A percentile compares a stretch with the other conserved stretches of the same genome.
phyloP scores from a whole-genome alignment of 148 eudicot genomes.

The Silene uniflora region DNA sequence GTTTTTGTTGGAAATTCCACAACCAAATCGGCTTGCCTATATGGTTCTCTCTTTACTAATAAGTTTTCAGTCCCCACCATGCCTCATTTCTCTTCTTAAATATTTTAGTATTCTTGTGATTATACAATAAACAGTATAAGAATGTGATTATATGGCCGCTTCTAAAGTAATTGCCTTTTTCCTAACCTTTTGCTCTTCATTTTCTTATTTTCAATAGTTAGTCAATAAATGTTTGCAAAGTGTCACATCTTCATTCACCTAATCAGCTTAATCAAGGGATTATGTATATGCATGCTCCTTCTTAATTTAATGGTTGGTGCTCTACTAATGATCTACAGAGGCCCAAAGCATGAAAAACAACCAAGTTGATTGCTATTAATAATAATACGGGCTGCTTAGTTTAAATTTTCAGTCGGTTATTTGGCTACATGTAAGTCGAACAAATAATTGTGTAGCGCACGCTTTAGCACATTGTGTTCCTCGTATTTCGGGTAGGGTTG shows the following conservation, averaged over 20 bases:
- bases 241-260: slow-evolving; percentile 30
- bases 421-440: too few species aligned
- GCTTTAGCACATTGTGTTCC: too few species aligned
- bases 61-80: slow-evolving; percentile 30
- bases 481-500: too few species aligned
- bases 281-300: slow-evolving; percentile 5
- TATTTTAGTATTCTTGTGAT: background rate
- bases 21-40: slow-evolving; percentile 51
- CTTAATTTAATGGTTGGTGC: slow-evolving; percentile 7
- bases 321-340: background rate
- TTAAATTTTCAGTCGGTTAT: too few species aligned
- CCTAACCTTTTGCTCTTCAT: background rate
- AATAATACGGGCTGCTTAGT: too few species aligned
- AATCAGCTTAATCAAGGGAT: slow-evolving; percentile 31
- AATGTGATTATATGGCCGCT: background rate
- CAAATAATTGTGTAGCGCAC: too few species aligned
- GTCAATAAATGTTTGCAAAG: slow-evolving; percentile 20
- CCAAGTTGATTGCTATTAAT: too few species aligned
- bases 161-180: slow-evolving; percentile 20
- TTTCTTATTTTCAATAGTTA: background rate
- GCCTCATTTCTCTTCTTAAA: background rate
- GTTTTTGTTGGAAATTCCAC: slow-evolving; percentile 86
- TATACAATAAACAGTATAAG: background rate
- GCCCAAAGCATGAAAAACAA: too few species aligned
- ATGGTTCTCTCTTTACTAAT: slow-evolving; percentile 24